A percentile compares a stretch with the other conserved stretches of the same genome.
phyloP scores from a whole-genome alignment of 2,329 filamentous ascomycete species.

The Trichoderma brevicompactum region DNA sequence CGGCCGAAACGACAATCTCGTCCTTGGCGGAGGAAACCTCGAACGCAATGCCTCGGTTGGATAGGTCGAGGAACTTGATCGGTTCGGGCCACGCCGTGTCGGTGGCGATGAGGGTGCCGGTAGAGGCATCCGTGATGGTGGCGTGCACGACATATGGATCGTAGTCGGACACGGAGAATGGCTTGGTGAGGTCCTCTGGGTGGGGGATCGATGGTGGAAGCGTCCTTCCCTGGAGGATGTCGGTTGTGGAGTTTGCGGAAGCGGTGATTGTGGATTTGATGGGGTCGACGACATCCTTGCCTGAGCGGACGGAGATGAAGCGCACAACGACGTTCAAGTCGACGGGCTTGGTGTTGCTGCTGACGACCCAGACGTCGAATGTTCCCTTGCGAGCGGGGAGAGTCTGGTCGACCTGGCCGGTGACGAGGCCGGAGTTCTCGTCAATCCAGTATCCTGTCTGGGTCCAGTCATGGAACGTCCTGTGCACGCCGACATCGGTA shows the following conservation, averaged over 20 bases:
- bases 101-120: conserved; percentile 47
- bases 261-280: conserved; percentile 36
- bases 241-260: conserved; percentile 46
- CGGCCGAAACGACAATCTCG: conserved; percentile 40
- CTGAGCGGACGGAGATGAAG: conserved; percentile 49
- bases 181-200: conserved; percentile 9
- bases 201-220: conserved; percentile 27
- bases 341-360: conserved; percentile 36
- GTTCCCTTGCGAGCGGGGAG: conserved; percentile 40
- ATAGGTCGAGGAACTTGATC: conserved; percentile 61
- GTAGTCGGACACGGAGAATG: conserved; percentile 44
- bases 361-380: conserved; percentile 52
- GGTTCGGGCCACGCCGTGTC: conserved; percentile 66
- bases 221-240: conserved; percentile 37
- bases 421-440: conserved; percentile 27
- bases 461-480: conserved; percentile 50
- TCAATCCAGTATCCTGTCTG: conserved; percentile 29
- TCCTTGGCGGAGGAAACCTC: conserved; percentile 33
- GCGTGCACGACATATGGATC: conserved; percentile 55
- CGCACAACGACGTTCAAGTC: conserved; percentile 41
- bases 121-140: conserved; percentile 42
- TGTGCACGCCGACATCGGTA: conserved; percentile 61
- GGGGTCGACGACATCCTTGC: conserved; percentile 41
- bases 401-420: conserved; percentile 44
- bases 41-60: conserved; percentile 46